Conservation (phyloP, 345 rosid species). For the Rhizophora apiculata region DNA sequence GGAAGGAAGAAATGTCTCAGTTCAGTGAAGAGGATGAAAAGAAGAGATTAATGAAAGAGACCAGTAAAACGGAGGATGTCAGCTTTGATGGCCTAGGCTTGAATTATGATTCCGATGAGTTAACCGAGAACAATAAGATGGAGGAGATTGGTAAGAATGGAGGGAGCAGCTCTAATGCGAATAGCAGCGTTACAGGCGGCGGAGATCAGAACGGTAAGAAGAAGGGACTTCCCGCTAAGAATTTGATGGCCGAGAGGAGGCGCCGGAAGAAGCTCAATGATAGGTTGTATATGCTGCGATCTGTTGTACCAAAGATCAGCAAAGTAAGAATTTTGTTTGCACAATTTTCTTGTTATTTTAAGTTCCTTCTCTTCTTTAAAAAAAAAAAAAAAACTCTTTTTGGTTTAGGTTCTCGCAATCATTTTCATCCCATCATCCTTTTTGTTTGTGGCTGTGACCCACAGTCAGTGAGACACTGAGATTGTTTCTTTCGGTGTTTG, state of each 20-base stretch:
- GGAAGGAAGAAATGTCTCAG: constrained; percentile 23
- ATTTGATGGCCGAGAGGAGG: constrained; percentile 96
- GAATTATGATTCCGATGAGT: constrained; percentile 80
- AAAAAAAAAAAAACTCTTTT: no score
- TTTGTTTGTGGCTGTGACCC: not conserved
- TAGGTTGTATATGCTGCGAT: constrained; percentile 66
- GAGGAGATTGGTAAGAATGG: constrained; percentile 50
- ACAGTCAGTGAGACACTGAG: no score
- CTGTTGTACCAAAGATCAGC: constrained; percentile 29
- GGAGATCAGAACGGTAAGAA: constrained; percentile 59
- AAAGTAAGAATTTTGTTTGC: constrained; percentile 14
- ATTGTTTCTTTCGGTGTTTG: no score
- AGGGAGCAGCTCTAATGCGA: constrained; percentile 44
- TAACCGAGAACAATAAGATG: constrained; percentile 31
- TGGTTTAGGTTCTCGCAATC: no score
- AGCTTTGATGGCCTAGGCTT: constrained; percentile 61
- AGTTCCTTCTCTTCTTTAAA: not conserved
- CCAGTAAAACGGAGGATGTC: constrained; percentile 48
- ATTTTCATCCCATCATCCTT: not conserved
- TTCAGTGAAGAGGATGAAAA: constrained; percentile 24
- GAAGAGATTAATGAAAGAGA: constrained; percentile 38
- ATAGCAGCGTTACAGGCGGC: constrained; percentile 40
- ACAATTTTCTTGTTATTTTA: not conserved
- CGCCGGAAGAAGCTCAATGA: constrained; percentile 98
- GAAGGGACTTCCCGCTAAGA: constrained; percentile 92